phyloP scores from a whole-genome alignment of 805 yeast genomes.

The Saccharomycopsis vini region DNA sequence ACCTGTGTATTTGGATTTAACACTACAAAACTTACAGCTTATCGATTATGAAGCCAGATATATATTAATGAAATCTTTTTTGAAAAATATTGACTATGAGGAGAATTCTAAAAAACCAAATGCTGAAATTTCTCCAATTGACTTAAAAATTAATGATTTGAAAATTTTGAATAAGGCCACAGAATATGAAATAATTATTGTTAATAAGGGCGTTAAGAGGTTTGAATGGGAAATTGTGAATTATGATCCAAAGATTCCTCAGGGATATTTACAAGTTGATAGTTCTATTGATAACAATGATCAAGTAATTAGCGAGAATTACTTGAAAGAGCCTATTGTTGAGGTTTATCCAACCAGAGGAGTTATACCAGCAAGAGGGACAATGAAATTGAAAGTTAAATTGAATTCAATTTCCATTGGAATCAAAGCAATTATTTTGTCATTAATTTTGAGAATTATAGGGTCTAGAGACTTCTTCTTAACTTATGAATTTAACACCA shows the following conservation, averaged over 20 bases:
- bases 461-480: conserved; percentile 27
- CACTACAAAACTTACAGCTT: conserved; percentile 28
- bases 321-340: conserved; percentile 12
- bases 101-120: conserved; percentile 36
- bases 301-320: conserved; percentile 14
- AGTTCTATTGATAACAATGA: conserved; percentile 18
- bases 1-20: conserved; percentile 35
- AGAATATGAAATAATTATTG: conserved; percentile 27
- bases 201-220: conserved; percentile 26
- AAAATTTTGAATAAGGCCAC: conserved; percentile 22
- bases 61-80: conserved; percentile 29
- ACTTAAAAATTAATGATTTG: conserved; percentile 24
- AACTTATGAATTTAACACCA: conserved; percentile 23
- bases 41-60: conserved; percentile 32
- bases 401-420: conserved; percentile 24
- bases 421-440: conserved; percentile 21
- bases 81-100: conserved; percentile 33
- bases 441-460: conserved; percentile 24
- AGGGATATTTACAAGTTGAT: conserved; percentile 11
- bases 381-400: conserved; percentile 21
- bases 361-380: conserved; percentile 25
- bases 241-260: conserved; percentile 23
- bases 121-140: conserved; percentile 31
- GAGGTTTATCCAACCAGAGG: conserved; percentile 23
- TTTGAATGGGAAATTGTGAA: conserved; percentile 33